These are phyloP conservation scores for Glycine tomentella DNA, from an alignment of 306 rosid genomes.

Conservation along the genomic window DNA sequence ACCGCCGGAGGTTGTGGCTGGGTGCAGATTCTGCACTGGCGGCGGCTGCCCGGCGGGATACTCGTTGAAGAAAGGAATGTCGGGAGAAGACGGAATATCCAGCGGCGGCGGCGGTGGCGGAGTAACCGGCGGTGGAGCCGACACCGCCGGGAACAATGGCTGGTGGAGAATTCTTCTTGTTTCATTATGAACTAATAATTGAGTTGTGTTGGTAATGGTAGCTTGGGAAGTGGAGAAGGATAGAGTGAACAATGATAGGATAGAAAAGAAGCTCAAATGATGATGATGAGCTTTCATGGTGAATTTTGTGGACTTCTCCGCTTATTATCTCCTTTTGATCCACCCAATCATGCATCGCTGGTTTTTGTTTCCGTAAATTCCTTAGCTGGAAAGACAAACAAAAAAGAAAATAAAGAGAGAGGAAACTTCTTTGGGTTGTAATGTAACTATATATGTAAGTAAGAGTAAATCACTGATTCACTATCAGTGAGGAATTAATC, in stretches of 20 bases:
- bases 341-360: conserved; percentile 56
- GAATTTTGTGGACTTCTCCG: conserved; percentile 36
- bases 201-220: conserved; percentile 29
- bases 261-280: conserved; percentile 45
- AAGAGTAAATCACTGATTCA: conserved; percentile 39
- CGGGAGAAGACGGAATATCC: conserved; percentile 44
- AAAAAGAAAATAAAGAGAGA: conserved; percentile 21
- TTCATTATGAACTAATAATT: neutral
- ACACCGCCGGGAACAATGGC: conserved; percentile 68
- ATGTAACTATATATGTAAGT: neutral
- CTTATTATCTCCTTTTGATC: conserved; percentile 42
- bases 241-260: conserved; percentile 36
- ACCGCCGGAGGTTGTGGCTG: conserved; percentile 46
- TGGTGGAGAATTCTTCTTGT: conserved; percentile 80
- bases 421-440: conserved; percentile 54
- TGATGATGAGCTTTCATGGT: conserved; percentile 55
- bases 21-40: conserved; percentile 56
- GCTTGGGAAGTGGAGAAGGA: conserved; percentile 19
- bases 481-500: conserved; percentile 8
- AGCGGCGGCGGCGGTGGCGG: conserved; percentile 57
- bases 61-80: conserved; percentile 80
- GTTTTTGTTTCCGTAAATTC: conserved; percentile 41
- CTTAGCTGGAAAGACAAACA: conserved; percentile 32
- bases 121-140: conserved; percentile 65
- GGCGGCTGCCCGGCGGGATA: conserved; percentile 59